Base-by-base conservation (phyloP, 179 eudicot genomes). In the Dionaea muscipula region DNA sequence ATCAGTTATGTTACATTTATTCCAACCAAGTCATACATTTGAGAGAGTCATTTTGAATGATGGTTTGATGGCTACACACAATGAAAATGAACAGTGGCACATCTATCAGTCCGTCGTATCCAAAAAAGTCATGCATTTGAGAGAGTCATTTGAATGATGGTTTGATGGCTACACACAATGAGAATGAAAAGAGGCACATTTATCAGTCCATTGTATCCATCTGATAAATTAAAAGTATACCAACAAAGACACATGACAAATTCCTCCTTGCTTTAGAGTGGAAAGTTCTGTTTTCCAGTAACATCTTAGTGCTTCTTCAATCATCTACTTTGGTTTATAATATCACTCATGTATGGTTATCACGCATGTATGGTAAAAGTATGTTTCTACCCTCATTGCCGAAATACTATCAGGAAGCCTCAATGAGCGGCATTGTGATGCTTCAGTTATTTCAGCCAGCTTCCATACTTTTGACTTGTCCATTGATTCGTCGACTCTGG, bases 381-480 rank as follows among this genome's bases (percentile, higher is more conserved):
- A 51, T 22, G 48, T 18, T 35, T 52, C 36, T 76, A 90, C 97
- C 86, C 71, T 81, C 68, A 65, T 77, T 41, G 82, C 65, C 43
- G 75, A 56, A 45, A 81, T 67, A 52, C 56, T 73, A 65, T 90
- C 94, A 57, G 94, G 90, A 55, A 90, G 95, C 69, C 75, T 83
- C 56, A 86, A 53, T 33, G 90, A 79, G 56, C 85, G 81, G 54
- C 78, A 75, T 68, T 90, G 87, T 47, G 83, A 76, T 51, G 74
- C 73, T 51, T 83, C 87, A 28, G 46, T 78, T 28, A 90, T 67
- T 68, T 86, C 90, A 33, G 72, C 43, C 59, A 73, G 72, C 68
- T 78, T 86, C 90, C 94, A 86, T 45, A 58, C 75, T 62, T 78
- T 85, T 35, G 86, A 70, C 59, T 76, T 80, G 18, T 83, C 94